Evolutionary conservation across 2,329 filamentous ascomycete genomes (phyloP).

Genomic region (Sporothrix mexicana): DNA sequence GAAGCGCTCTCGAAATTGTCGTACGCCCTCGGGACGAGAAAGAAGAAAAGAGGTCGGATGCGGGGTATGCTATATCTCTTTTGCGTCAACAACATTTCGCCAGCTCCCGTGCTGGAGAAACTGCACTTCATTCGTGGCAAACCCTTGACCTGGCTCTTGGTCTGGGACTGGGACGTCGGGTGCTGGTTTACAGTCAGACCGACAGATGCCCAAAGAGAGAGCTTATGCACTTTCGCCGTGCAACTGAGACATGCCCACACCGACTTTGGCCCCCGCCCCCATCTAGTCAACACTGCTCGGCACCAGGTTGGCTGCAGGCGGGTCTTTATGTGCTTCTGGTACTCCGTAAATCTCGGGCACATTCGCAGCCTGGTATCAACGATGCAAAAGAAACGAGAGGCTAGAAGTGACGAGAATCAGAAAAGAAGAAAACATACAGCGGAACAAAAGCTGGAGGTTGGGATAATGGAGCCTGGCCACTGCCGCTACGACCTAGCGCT

Average conservation of each 20-base stretch:
- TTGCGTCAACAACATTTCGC: neutral
- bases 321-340: slow-evolving; percentile 4
- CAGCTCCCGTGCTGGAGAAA: slow-evolving; percentile 5
- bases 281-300: neutral
- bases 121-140: neutral
- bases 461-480: slow-evolving; percentile 8
- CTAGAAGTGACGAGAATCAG: neutral
- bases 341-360: slow-evolving; percentile 17
- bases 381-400: neutral
- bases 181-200: slow-evolving; percentile 21
- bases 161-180: slow-evolving; percentile 10
- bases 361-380: neutral
- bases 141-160: slow-evolving; percentile 5
- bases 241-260: slow-evolving; percentile 25
- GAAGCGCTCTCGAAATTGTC: neutral
- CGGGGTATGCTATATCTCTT: neutral
- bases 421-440: neutral
- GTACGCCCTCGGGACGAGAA: slow-evolving; percentile 1
- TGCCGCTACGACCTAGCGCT: neutral
- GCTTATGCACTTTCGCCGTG: slow-evolving; percentile 7
- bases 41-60: neutral
- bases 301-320: slow-evolving; percentile 13
- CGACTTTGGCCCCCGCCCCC: neutral
- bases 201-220: neutral
- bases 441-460: neutral